A percentile compares a stretch with the other conserved stretches of the same genome.
These are phyloP conservation scores for Dispira simplex DNA, from an alignment of 192 early-diverging fungal genomes.

Conservation along the genomic window DNA sequence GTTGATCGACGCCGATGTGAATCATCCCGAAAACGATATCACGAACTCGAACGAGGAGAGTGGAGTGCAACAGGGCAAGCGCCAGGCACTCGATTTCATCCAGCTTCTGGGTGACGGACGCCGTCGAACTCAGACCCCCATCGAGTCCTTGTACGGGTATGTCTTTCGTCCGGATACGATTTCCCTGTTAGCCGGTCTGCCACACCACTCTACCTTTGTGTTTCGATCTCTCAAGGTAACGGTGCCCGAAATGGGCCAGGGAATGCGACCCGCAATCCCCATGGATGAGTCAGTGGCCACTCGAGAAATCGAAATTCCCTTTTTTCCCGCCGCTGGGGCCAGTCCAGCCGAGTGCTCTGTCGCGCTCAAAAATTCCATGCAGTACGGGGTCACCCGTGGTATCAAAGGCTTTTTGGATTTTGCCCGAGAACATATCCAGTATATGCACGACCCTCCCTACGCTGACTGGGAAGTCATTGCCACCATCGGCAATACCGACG, in stretches of 20 bases:
- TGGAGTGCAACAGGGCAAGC: neutral
- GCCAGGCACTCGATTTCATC: neutral
- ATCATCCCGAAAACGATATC: neutral
- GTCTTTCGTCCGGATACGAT: slow-evolving; percentile 32
- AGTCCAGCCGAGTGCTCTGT: neutral
- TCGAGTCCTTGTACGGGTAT: slow-evolving; percentile 20
- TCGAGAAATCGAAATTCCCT: slow-evolving; percentile 2
- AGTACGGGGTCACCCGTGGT: slow-evolving; percentile 45
- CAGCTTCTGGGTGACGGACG: neutral
- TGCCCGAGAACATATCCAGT: slow-evolving; percentile 27
- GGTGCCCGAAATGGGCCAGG: slow-evolving; percentile 36
- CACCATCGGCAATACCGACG: slow-evolving; percentile 46
- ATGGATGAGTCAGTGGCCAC: slow-evolving; percentile 19
- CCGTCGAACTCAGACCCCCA: slow-evolving; percentile 15
- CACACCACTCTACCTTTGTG: slow-evolving; percentile 48
- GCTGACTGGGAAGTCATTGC: slow-evolving; percentile 48
- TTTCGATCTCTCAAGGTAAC: slow-evolving; percentile 34
- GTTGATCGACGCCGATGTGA: too few relatives aligned
- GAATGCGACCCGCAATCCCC: slow-evolving; percentile 33
- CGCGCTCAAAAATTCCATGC: slow-evolving; percentile 33
- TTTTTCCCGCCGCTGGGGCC: slow-evolving; percentile 2
- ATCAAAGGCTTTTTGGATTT: slow-evolving; percentile 26
- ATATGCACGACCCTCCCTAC: slow-evolving; percentile 33
- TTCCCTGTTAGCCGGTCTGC: slow-evolving; percentile 55
- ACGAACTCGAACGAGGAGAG: neutral